Conservation (phyloP, 1,284 basidiomycete species). For the Fistulina hepatica region DNA sequence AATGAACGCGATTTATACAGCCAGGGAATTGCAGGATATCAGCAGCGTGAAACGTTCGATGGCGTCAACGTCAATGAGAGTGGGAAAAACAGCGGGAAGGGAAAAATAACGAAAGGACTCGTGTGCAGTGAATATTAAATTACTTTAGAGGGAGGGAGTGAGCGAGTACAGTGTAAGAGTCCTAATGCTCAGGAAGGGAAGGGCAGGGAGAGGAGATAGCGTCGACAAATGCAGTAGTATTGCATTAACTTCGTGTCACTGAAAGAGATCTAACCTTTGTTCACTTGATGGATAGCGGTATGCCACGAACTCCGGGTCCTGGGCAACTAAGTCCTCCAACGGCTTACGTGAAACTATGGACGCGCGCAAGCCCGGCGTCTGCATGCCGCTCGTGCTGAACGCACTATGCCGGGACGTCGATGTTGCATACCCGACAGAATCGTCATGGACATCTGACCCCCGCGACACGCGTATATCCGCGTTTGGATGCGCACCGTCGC, state of each 20-base stretch:
- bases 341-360: conserved; percentile 57
- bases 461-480: conserved; percentile 32
- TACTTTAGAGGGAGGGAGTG: no score
- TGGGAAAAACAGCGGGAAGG: background rate
- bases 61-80: background rate
- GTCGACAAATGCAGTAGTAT: background rate
- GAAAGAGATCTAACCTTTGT: conserved; percentile 47
- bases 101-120: no score
- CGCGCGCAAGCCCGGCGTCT: conserved; percentile 31
- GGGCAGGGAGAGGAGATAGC: background rate
- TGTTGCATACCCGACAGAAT: conserved; percentile 31
- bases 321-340: conserved; percentile 65
- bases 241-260: conserved; percentile 22
- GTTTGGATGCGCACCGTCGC: conserved; percentile 31
- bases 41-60: background rate
- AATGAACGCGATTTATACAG: no score
- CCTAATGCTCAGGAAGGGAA: conserved; percentile 2
- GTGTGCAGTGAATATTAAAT: no score
- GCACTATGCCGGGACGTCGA: conserved; percentile 36
- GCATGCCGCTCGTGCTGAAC: conserved; percentile 23
- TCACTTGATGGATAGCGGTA: conserved; percentile 74
- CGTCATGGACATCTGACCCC: conserved; percentile 38
- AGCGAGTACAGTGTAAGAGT: background rate
- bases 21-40: no score
- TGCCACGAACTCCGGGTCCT: conserved; percentile 70